Base-by-base conservation (phyloP, 2,329 filamentous ascomycete genomes). In the Leptographium radiaticola region DNA sequence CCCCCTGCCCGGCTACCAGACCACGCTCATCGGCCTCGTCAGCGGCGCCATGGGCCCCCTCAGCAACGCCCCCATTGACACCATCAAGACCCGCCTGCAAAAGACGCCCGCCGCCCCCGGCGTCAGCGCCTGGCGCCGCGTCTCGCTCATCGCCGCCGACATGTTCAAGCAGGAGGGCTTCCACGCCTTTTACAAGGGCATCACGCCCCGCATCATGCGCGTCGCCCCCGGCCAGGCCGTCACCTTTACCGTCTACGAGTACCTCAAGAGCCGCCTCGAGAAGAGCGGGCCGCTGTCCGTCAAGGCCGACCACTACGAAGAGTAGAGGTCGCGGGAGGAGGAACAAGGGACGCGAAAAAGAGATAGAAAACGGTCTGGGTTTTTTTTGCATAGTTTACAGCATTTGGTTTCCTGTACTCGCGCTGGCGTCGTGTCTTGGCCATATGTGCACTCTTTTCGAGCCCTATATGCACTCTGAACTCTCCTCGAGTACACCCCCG, bases 141-240 rank as follows among this genome's bases (percentile, higher is more conserved):
- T 98, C 62, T 75, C 79, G 34, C 67, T 71, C 43, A 98, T 98
- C 62, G 83, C 87, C 51, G 77, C 71, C 54, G 86, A 90, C 59
- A 93, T 91, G 87, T 90, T 90, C 73, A 87, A 82, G 42, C 52
- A 54, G 43, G 34, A 11, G 30, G 93, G 93, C 39, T 76, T 91
- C 61, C 84, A 89, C 63, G 93, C 93, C 49, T 98, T 98, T 72
- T 98, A 95, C 77, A 97, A 97, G 79, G 93, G 93, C 63, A 98
- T 98, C 70, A 98, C 93, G 48, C 93, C 93, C 8, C 81, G 93
- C 63, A 87, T 98, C 62, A 97, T 97, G 89, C 83, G 93, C 65
- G 93, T 98, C 53, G 93, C 93, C 31, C 93, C 93, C 9, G 93
- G 93, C 48, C 93, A 98, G 75, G 93, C 81, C 55, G 81, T 84